Evolutionary conservation across 2,329 filamentous ascomycete species (phyloP), one percentile per base, ranked within the genome.

Genomic region (Calonectria multiphialidica): DNA sequence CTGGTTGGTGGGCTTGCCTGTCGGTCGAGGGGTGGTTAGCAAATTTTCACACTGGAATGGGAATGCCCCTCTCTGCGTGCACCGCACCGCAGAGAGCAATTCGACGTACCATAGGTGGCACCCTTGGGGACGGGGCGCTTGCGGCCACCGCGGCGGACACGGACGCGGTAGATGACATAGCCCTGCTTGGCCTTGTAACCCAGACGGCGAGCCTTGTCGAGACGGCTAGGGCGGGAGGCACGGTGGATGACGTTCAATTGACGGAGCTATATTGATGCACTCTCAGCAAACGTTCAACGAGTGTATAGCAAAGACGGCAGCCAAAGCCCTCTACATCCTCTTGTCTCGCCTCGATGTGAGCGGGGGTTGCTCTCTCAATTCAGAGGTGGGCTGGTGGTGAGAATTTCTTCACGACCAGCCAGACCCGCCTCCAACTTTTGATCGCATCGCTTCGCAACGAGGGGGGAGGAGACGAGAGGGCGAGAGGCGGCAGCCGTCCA

Each of bases 181-280:
- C 97, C 97, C 91, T 99, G 97, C 95, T 99, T 99, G 91, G 97
- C 97, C 95, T 99, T 99, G 95, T 99, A 99, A 84, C 97, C 97
- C 83, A 99, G 95, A 88, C 97, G 97, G 90, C 97, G 97, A 86
- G 97, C 97, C 95, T 99, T 99, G 91, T 99, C 97, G 85, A 97
- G 97, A 88, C 97, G 97, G 84, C 96, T 98, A 82, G 97, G 97
- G 84, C 96, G 96, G 84, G 95, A 97, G 86, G 97, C 97, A 87
- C 97, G 96, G 93, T 99, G 97, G 91, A 98, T 97, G 88, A 98
- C 96, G 90, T 98, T 98, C 90, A 98, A 91, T 92, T 98, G 96
- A 91, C 96, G 96, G 88, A 98, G 95, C 96, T 98, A 97, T 96
- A 96, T 96, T 97, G 89, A 97, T 97, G 95, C 94, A 98, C 95